These are phyloP conservation scores for Kwoniella mangroviensis DNA, from an alignment of 768 basidiomycete genomes.

Conservation along the genomic window DNA sequence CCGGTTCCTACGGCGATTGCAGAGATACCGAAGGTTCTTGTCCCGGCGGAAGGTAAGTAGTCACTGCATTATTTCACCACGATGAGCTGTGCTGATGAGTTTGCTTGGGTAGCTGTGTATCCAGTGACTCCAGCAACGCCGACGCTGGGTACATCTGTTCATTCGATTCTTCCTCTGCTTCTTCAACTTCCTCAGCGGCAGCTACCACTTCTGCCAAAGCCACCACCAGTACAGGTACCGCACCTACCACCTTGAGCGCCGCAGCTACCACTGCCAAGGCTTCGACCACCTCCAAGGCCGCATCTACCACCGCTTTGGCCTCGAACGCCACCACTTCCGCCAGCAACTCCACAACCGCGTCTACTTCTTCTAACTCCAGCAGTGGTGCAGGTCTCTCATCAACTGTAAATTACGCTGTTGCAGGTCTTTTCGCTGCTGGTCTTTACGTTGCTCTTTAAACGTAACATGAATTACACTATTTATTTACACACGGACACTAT, in stretches of 20 bases:
- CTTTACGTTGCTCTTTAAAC: not conserved
- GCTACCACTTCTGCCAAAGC: not conserved
- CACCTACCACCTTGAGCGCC: not conserved
- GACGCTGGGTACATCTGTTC: not conserved
- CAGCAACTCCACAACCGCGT: not conserved
- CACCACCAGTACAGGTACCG: not conserved
- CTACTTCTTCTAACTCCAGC: not conserved
- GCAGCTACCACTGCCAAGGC: not conserved
- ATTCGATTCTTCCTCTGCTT: not conserved
- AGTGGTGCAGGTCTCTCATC: not conserved
- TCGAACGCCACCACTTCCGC: not conserved
- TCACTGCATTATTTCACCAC: not conserved
- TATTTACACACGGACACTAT: too few species aligned
- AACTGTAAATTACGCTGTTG: not conserved
- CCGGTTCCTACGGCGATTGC: not conserved
- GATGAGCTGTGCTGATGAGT: not conserved
- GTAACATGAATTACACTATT: not conserved
- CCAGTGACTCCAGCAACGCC: not conserved
- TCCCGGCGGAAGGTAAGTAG: not conserved
- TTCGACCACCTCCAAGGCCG: not conserved
- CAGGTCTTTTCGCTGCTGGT: not conserved
- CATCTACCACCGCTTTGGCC: not conserved
- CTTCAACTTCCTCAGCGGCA: not conserved
- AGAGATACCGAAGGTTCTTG: not conserved
- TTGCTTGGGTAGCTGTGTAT: not conserved